Conservation (phyloP, 176 grass and related monocot genomes). For the Rhynchospora tenuis region DNA sequence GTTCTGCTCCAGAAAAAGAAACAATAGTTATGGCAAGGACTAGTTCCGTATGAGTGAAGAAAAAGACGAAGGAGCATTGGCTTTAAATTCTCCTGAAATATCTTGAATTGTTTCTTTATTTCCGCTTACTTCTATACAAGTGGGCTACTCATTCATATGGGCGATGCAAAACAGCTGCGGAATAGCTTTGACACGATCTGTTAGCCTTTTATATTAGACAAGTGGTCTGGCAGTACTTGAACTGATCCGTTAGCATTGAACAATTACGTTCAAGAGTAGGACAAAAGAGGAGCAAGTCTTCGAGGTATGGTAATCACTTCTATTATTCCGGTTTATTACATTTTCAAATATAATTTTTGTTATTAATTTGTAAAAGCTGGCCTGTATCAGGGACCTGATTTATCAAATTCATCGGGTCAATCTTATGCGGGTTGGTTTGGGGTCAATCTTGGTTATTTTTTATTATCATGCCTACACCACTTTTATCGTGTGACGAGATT, state of each 20-base stretch:
- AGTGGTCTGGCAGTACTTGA: background rate
- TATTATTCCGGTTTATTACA: no score
- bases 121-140: background rate
- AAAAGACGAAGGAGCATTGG: background rate
- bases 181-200: background rate
- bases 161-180: background rate
- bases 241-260: background rate
- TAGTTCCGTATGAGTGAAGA: background rate
- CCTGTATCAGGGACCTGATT: background rate
- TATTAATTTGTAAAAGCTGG: background rate
- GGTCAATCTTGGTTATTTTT: background rate
- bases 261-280: background rate
- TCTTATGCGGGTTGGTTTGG: background rate
- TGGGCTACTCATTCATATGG: background rate
- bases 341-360: no score
- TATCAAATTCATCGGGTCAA: background rate
- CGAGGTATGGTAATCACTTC: no score
- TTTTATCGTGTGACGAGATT: background rate
- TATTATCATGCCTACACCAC: background rate
- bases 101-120: background rate
- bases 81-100: background rate
- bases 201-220: background rate
- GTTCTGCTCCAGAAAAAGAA: no score
- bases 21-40: background rate
- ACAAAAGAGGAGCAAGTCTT: background rate